Percentiles rank a stretch among this genome's conserved stretches.
Evolutionary conservation across 2,329 filamentous ascomycete genomes (phyloP).

Genomic region (Diplodia sapinea): DNA sequence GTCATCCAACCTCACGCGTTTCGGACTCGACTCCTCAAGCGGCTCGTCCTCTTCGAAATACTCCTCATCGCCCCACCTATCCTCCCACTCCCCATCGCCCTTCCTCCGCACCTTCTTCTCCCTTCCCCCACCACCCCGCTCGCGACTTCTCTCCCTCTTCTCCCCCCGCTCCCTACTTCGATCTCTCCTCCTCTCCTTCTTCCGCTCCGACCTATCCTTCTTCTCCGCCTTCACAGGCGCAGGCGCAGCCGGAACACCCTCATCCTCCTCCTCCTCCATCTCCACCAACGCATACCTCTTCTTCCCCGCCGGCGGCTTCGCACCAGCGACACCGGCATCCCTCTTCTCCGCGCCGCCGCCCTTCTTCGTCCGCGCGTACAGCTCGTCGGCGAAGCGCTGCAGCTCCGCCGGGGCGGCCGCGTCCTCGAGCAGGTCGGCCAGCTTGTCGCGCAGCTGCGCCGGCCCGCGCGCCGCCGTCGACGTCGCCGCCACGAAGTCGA

Average conservation of each 20-base stretch:
- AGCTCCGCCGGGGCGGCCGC: constrained; percentile 49
- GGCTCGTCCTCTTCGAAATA: constrained; percentile 60
- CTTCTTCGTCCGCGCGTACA: constrained; percentile 45
- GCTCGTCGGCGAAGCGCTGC: constrained; percentile 54
- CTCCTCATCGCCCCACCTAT: constrained; percentile 83
- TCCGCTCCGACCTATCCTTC: constrained; percentile 36
- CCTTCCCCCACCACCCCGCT: constrained; percentile 53
- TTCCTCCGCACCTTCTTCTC: constrained; percentile 53
- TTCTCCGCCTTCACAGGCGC: constrained; percentile 33
- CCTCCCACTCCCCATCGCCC: constrained; percentile 67
- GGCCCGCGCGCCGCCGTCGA: constrained; percentile 57
- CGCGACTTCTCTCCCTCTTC: constrained; percentile 51
- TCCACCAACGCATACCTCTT: constrained; percentile 62
- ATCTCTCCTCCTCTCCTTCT: constrained; percentile 42
- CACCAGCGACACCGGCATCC: background rate
- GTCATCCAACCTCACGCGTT: constrained; percentile 54
- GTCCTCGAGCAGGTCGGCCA: constrained; percentile 60
- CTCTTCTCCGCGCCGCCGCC: constrained; percentile 8
- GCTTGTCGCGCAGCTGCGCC: constrained; percentile 56
- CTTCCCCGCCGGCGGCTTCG: constrained; percentile 31
- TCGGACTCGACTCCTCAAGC: constrained; percentile 72
- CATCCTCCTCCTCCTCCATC: constrained; percentile 55
- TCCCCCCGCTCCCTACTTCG: constrained; percentile 47
- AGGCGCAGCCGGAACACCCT: constrained; percentile 37
- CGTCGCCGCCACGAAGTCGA: constrained; percentile 64